Conservation (phyloP, 352 stramenopile genomes). For the Pythium monospermum region DNA sequence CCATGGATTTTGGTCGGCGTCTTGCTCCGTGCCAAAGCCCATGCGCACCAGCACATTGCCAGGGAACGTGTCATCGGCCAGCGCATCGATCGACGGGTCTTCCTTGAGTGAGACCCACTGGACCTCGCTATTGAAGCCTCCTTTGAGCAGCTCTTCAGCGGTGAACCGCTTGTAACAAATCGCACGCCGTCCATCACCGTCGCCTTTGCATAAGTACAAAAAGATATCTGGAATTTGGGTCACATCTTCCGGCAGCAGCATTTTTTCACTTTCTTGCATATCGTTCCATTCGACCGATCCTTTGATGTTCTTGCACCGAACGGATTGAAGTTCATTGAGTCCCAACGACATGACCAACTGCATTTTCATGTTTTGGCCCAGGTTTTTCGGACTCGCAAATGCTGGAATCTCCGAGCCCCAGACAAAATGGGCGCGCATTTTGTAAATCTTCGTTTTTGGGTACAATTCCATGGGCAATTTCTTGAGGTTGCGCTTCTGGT, state of each 20-base stretch:
- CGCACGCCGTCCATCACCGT: constrained; percentile 48
- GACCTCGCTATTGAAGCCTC: constrained; percentile 48
- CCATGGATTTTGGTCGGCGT: constrained; percentile 53
- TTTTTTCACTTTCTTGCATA: constrained; percentile 70
- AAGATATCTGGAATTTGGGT: constrained; percentile 86
- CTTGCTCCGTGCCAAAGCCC: constrained; percentile 71
- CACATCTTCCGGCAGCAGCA: constrained; percentile 63
- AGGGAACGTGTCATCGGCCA: constrained; percentile 75
- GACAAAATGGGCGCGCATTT: constrained; percentile 69
- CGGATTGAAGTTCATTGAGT: constrained; percentile 54
- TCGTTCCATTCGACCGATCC: constrained; percentile 83
- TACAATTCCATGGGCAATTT: constrained; percentile 55
- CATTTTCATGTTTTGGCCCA: constrained; percentile 77
- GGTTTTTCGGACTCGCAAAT: constrained; percentile 62
- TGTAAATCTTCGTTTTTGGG: constrained; percentile 54
- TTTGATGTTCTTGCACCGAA: constrained; percentile 62
- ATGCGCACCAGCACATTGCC: constrained; percentile 77
- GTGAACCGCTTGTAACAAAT: constrained; percentile 81
- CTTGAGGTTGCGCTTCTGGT: constrained; percentile 83
- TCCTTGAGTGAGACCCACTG: constrained; percentile 81
- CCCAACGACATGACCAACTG: constrained; percentile 64
- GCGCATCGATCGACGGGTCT: constrained; percentile 70
- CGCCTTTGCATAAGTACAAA: constrained; percentile 76
- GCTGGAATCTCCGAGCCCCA: constrained; percentile 70
- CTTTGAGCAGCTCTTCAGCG: constrained; percentile 67